Percentiles rank a stretch among this genome's conserved stretches.
Evolutionary conservation across 1,284 basidiomycete species (phyloP).

Genomic region (Melampsora medusae): DNA sequence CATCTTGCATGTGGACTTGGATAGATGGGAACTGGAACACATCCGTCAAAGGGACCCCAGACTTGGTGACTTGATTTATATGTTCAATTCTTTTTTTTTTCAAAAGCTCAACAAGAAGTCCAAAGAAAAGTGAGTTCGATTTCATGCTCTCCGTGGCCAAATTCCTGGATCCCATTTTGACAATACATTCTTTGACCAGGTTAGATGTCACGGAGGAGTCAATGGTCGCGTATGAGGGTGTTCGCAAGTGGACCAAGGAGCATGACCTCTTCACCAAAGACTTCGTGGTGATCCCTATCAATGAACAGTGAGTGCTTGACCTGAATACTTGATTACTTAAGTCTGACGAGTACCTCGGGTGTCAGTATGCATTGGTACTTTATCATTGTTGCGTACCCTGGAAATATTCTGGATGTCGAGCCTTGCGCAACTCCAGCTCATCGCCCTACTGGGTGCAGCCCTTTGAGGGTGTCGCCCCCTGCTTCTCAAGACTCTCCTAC

Average conservation of each 20-base stretch:
- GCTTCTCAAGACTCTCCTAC: conserved; percentile 14
- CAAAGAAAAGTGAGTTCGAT: conserved; percentile 59
- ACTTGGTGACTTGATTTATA: conserved; percentile 71
- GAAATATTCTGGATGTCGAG: conserved; percentile 54
- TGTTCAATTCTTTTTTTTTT: conserved; percentile 98
- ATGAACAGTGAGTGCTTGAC: conserved; percentile 72
- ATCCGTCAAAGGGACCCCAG: conserved; percentile 58
- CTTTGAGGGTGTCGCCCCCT: background rate
- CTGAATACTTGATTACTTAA: conserved; percentile 9
- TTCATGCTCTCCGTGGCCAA: conserved; percentile 4
- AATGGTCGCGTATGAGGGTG: conserved; percentile 69
- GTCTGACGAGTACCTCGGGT: background rate
- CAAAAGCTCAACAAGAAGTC: conserved; percentile 72
- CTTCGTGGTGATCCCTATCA: conserved; percentile 91
- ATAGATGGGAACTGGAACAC: conserved; percentile 57
- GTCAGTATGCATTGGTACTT: conserved; percentile 92
- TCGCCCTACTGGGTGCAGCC: conserved; percentile 19
- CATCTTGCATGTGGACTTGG: conserved; percentile 56
- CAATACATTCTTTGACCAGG: conserved; percentile 9
- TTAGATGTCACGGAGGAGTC: conserved; percentile 43
- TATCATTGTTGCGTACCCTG: conserved; percentile 84
- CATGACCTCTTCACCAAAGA: conserved; percentile 75
- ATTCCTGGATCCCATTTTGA: conserved; percentile 7
- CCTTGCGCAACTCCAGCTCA: conserved; percentile 48
- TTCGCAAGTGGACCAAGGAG: conserved; percentile 89